Evolutionary conservation across 257 asterid species (phyloP), one percentile per base, ranked within the genome.

Genomic region (Apocynum venetum): DNA sequence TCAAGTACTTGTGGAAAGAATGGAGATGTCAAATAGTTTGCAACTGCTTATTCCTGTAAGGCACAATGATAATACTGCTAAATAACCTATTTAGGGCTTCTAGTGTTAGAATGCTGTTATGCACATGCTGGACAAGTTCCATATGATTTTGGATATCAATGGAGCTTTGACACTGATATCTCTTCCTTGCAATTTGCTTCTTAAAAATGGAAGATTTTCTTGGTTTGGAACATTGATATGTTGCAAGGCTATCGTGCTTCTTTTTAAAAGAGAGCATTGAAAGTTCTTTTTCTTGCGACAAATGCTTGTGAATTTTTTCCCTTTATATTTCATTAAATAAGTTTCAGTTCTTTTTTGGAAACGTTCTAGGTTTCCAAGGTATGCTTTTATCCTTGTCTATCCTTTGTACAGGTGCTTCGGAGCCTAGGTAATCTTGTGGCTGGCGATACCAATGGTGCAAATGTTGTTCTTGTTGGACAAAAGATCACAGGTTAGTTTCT

Each of bases 351-450:
- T 9, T 73, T 64, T 77, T 25, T 46, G 31, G 49, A 35, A 6
- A 36, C 71, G 0, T 12, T 38, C 20, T 65, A 14, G 48, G 71
- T 36, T 65, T 65, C 71, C 25, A 31, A 43, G 48, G 71, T 38
- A 36, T 65, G 72, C 49, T 67, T 19, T 19, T 12, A 40, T 19
- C 49, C 71, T 31, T 46, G 41, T 71, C 8, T 59, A 59, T 73
- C 55, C 70, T 82, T 71, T 47, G 36, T 77, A 56, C 81, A 95
- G 99, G 90, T 91, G 78, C 89, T 96, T 20, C 89, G 99, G 78
- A 87, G 97, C 85, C 85, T 93, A 84, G 99, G 99, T 51, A 96
- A 96, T 88, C 95, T 96, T 71, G 96, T 93, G 83, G 97, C 98
- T 73, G 94, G 93, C 74, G 98, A 96, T 81, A 80, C 90, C 67